Evolutionary conservation across 208 protist genomes (phyloP).

Genomic region (Trichomonas gallinae): DNA sequence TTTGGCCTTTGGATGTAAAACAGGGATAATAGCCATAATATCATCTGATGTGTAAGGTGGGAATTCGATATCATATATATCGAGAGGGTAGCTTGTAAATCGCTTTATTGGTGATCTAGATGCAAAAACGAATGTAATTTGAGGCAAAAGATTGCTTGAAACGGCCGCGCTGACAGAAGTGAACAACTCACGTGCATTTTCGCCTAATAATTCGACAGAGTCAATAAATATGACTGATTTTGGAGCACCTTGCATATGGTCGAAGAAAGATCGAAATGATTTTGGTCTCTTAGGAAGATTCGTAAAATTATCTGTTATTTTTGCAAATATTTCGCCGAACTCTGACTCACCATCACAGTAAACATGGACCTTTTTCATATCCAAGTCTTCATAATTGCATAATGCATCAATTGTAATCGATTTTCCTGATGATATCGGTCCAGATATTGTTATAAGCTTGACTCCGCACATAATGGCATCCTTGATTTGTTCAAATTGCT

Average conservation of each 20-base stretch:
- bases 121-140: neutral
- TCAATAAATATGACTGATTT: neutral
- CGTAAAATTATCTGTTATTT: neutral
- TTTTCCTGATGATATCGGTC: constrained; percentile 7
- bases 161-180: neutral
- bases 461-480: neutral
- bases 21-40: neutral
- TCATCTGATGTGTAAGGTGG: neutral
- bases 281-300: neutral
- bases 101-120: neutral
- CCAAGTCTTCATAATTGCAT: neutral
- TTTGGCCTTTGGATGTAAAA: neutral
- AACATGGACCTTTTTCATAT: neutral
- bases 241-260: neutral
- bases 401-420: neutral
- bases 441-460: neutral
- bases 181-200: neutral
- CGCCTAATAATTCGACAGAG: neutral
- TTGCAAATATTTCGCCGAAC: neutral
- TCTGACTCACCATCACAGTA: neutral
- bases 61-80: neutral
- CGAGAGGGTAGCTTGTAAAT: neutral
- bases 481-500: neutral
- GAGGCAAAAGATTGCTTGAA: neutral
- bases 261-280: neutral